Evolutionary conservation across 1,139 yeast species (phyloP).

Genomic region (Blastobotrys buckinghamii): DNA sequence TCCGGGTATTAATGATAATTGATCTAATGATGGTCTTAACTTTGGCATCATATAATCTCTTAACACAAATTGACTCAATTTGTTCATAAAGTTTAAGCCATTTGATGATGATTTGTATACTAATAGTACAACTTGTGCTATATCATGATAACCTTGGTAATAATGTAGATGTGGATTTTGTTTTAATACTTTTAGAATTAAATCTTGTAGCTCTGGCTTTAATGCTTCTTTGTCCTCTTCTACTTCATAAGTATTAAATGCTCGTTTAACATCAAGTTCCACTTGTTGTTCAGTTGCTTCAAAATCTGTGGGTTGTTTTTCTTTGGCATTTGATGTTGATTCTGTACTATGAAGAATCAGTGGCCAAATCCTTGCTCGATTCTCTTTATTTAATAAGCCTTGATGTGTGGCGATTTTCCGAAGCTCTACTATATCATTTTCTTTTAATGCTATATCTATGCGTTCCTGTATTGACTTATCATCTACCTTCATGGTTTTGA

Average conservation of each 20-base stretch:
- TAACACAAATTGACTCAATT: constrained; percentile 54
- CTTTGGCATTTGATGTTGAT: not conserved
- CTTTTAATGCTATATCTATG: not conserved
- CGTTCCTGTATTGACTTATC: no score
- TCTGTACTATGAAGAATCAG: not conserved
- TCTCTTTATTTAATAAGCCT: constrained; percentile 42
- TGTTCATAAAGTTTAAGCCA: constrained; percentile 47
- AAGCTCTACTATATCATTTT: not conserved
- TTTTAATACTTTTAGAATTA: constrained; percentile 46
- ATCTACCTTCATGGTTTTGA: no score
- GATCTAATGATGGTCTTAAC: constrained; percentile 59
- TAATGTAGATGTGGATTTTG: constrained; percentile 60
- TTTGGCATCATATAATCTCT: constrained; percentile 82
- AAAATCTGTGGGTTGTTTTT: constrained; percentile 11
- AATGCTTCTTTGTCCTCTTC: not conserved
- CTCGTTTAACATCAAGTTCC: constrained; percentile 64
- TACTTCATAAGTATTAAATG: constrained; percentile 40
- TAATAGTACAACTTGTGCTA: constrained; percentile 63
- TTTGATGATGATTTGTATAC: constrained; percentile 40
- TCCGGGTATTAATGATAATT: constrained; percentile 59
- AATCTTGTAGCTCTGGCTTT: not conserved
- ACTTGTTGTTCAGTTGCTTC: constrained; percentile 62
- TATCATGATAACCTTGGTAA: constrained; percentile 92
- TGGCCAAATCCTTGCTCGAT: constrained; percentile 32
- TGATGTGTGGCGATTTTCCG: not conserved